These are phyloP conservation scores for Ceratocystis lukuohia DNA, from an alignment of 2,329 filamentous ascomycete genomes.

Conservation along the genomic window DNA sequence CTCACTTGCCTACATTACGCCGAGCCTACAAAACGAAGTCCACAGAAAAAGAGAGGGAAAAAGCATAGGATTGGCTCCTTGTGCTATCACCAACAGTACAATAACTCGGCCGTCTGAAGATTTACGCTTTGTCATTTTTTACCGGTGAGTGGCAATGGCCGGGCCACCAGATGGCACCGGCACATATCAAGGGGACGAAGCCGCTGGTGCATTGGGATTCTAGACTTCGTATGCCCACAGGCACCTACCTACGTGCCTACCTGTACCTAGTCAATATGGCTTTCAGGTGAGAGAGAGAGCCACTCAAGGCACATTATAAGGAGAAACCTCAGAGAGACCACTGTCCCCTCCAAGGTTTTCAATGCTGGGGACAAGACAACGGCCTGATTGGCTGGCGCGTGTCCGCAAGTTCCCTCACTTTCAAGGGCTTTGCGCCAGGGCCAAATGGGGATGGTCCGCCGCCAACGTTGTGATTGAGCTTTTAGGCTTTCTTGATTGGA, in stretches of 20 bases:
- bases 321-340: conserved; percentile 1
- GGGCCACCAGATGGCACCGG: neutral
- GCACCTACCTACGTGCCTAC: neutral
- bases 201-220: neutral
- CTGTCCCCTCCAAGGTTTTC: neutral
- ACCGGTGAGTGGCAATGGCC: neutral
- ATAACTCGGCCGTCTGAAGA: neutral
- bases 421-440: neutral
- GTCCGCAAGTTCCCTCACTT: neutral
- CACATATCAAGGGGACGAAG: neutral
- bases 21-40: neutral
- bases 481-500: neutral
- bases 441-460: neutral
- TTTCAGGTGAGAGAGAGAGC: conserved; percentile 8
- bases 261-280: conserved; percentile 5
- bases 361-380: neutral
- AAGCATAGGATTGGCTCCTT: neutral
- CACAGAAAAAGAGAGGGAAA: neutral
- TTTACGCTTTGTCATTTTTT: neutral
- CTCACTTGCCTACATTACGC: too few species aligned
- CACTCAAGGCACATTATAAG: neutral
- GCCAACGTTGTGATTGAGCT: neutral
- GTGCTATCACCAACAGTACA: neutral
- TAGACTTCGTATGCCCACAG: conserved; percentile 4
- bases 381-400: neutral